Evolutionary conservation across 768 basidiomycete species (phyloP).

Genomic region (Hygrocybe coccinea): DNA sequence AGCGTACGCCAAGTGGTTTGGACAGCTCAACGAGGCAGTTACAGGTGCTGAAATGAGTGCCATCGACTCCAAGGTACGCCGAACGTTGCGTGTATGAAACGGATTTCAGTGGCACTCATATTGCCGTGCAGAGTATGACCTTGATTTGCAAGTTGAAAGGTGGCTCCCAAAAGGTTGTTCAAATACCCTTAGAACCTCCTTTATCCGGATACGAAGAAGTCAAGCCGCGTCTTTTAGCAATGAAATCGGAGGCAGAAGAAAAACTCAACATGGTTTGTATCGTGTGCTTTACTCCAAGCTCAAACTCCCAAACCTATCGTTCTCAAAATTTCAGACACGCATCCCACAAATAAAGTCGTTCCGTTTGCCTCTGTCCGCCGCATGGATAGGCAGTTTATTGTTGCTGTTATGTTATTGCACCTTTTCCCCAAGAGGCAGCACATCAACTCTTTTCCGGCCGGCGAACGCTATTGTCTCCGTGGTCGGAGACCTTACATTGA

Average conservation of each 20-base stretch:
- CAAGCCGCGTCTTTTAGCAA: conserved; percentile 70
- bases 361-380: conserved; percentile 34
- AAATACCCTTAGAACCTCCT: conserved; percentile 64
- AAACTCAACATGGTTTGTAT: conserved; percentile 68
- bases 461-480: conserved; percentile 29
- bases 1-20: conserved; percentile 75
- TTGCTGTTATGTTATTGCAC: conserved; percentile 27
- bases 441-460: conserved; percentile 28
- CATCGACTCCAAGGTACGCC: conserved; percentile 66
- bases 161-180: conserved; percentile 44
- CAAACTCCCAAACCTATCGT: neutral
- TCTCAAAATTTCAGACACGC: conserved; percentile 41
- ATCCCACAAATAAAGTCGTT: conserved; percentile 59
- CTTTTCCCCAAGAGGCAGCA: conserved; percentile 21
- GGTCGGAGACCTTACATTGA: conserved; percentile 28
- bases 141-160: conserved; percentile 56
- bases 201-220: conserved; percentile 74
- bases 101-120: too few species aligned
- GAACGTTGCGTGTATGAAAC: too few species aligned
- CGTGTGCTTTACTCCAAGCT: too few species aligned
- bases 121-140: conserved; percentile 72
- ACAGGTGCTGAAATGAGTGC: conserved; percentile 63
- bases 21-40: conserved; percentile 53
- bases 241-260: conserved; percentile 79
- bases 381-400: conserved; percentile 27